Conservation (phyloP, 768 basidiomycete species). For the Phylloporus arenicola region DNA sequence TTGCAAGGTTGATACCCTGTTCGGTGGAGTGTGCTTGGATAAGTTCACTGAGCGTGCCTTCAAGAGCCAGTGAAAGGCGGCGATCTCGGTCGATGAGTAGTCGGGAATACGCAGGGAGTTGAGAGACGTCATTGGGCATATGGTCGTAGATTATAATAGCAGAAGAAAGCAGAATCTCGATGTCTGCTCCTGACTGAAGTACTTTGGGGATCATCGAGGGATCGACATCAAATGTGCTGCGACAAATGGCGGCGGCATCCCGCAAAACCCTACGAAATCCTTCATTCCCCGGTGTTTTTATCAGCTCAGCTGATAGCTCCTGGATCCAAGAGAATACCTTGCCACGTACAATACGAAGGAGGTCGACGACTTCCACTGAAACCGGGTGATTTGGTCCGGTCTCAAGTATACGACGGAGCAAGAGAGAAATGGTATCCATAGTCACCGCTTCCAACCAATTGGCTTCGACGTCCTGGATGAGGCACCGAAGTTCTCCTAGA, state of each 20-base stretch:
- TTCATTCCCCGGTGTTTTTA: not conserved
- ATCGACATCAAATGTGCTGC: slow-evolving; percentile 28
- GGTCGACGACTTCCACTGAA: slow-evolving; percentile 11
- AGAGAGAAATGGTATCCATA: slow-evolving; percentile 28
- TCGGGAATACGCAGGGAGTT: slow-evolving; percentile 8
- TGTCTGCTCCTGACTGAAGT: slow-evolving; percentile 19
- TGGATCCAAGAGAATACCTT: slow-evolving; percentile 33
- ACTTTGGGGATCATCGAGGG: not conserved
- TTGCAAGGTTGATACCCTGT: slow-evolving; percentile 27
- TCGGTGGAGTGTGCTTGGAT: slow-evolving; percentile 6
- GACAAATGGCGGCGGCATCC: slow-evolving; percentile 19
- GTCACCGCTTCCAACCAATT: slow-evolving; percentile 38
- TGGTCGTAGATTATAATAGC: slow-evolving; percentile 31
- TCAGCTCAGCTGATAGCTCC: slow-evolving; percentile 23
- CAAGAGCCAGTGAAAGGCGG: slow-evolving; percentile 28
- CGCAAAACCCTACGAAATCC: slow-evolving; percentile 6
- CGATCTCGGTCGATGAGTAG: slow-evolving; percentile 29
- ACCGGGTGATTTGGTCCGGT: slow-evolving; percentile 12
- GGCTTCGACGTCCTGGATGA: slow-evolving; percentile 31
- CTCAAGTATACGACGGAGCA: slow-evolving; percentile 31
- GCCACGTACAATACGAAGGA: slow-evolving; percentile 30
- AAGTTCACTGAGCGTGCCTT: slow-evolving; percentile 7
- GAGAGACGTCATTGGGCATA: slow-evolving; percentile 10
- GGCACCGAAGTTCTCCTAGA: slow-evolving; percentile 29
- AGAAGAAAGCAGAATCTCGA: slow-evolving; percentile 30